Conservation (phyloP, 192 early-diverging fungal genomes). For the Allomyces javanicus region DNA sequence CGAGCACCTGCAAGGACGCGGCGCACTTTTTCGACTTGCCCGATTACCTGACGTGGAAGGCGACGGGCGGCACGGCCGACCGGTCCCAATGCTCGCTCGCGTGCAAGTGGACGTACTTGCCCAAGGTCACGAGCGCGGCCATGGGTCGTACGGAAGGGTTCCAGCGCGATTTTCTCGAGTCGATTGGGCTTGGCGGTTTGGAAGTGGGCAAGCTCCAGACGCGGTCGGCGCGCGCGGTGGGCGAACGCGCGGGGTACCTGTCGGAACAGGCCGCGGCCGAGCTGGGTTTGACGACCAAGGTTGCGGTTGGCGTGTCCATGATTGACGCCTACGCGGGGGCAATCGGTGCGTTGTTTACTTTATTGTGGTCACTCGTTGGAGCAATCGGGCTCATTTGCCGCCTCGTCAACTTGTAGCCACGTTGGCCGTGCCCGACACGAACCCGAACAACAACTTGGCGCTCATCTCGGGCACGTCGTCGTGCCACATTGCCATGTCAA, state of each 20-base stretch:
- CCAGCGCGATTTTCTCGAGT: conserved; percentile 26
- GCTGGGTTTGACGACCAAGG: conserved; percentile 28
- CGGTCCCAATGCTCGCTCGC: conserved; percentile 41
- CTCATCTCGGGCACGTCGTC: conserved; percentile 54
- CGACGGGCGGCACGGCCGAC: conserved; percentile 23
- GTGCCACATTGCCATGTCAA: conserved; percentile 41
- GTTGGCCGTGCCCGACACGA: neutral
- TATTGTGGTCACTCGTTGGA: neutral
- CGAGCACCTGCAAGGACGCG: conserved; percentile 5
- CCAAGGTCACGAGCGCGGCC: conserved; percentile 4
- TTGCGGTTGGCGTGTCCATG: conserved; percentile 35
- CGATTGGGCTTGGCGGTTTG: conserved; percentile 30
- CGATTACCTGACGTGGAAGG: conserved; percentile 45
- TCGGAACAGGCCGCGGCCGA: conserved; percentile 25
- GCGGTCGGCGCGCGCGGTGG: conserved; percentile 17
- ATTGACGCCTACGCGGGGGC: conserved; percentile 63
- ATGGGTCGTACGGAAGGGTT: conserved; percentile 22
- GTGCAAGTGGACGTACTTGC: conserved; percentile 46
- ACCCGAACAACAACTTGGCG: conserved; percentile 17
- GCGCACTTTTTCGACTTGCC: conserved; percentile 48
- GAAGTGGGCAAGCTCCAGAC: conserved; percentile 19
- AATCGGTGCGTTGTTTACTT: conserved; percentile 29
- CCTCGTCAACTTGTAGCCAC: no score
- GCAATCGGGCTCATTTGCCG: no score
- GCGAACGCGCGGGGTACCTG: conserved; percentile 11